phyloP scores from a whole-genome alignment of 352 stramenopile genomes.

The Phytophthora sansomeana region DNA sequence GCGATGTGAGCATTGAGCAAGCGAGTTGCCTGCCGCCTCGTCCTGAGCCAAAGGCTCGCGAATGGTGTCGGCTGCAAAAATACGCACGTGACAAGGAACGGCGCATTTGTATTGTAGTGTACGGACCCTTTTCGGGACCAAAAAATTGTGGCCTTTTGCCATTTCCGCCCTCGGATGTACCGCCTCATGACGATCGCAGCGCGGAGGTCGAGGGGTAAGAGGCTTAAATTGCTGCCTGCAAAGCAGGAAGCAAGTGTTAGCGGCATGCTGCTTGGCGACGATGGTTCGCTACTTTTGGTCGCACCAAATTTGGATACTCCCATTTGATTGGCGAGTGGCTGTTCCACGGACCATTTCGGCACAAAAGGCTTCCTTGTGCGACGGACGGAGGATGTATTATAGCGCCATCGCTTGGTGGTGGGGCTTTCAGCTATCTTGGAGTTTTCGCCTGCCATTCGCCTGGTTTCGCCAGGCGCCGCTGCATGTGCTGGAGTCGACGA shows the following conservation, averaged over 20 bases:
- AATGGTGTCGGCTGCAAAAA: conserved; percentile 26
- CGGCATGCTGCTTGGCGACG: background rate
- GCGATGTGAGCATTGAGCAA: conserved; percentile 14
- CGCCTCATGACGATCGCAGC: background rate
- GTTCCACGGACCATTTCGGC: background rate
- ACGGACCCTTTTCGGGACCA: conserved; percentile 15
- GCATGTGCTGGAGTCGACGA: background rate
- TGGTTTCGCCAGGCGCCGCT: background rate
- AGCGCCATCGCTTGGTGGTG: no score
- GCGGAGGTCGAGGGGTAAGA: no score
- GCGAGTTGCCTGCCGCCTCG: background rate
- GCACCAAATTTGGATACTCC: background rate
- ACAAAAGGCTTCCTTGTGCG: background rate
- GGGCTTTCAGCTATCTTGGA: no score
- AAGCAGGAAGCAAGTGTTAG: background rate
- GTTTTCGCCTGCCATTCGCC: background rate
- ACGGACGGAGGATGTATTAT: background rate
- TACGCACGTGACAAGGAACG: conserved; percentile 16
- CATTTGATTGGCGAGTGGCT: background rate
- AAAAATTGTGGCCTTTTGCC: no score
- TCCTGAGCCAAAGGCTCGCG: conserved; percentile 18
- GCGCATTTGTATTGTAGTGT: conserved; percentile 1
- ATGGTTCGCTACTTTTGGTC: background rate
- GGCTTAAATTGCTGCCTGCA: no score
- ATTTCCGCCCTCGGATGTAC: background rate